Base-by-base conservation (phyloP, 73 alveolate genomes). In the Tetrahymena thermophila region DNA sequence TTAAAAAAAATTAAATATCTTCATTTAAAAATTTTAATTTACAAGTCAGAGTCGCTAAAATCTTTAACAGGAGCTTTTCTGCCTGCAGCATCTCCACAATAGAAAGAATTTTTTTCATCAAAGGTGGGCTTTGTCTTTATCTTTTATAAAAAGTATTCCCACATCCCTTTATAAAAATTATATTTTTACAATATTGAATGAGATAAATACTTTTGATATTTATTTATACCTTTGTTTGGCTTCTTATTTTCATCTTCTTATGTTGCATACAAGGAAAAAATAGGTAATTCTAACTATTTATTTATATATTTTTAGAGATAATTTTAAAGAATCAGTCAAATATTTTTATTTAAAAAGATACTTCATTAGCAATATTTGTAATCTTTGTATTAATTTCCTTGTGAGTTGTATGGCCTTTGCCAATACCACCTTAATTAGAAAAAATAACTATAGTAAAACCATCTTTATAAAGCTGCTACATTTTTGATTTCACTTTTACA, bases 11-110 rank as follows among this genome's bases (percentile, higher is more conserved):
- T 3, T 71, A n/a, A 71, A 10, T 28, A 3, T 25, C 8, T 25
- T 71, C 3, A 19, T 25, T 23, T 19, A 1, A 4, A 9, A 71
- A 71, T 71, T 1, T 3, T 19, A 85, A 35, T 37, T 42, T 94
- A 94, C 95, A 97, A 96, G 96, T 99, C 99, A 84, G 99, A 96
- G 96, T 98, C 99, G 35, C 99, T 96, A 97, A 97, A 98, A 96
- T 99, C 99, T 94, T 99, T 99, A 93, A 57, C 95, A 95, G 97
- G 98, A 16, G 94, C 96, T 93, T 98, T 98, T 97, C 99, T 97
- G 34, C 99, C 99, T 23, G 99, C 99, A 2, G 99, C 99, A 96
- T 99, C 99, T 31, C 99, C 99, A 56, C 99, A 98, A 93, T 98
- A 98, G 56, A 98, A 97, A 28, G 98, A 94, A 85, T 98, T 97